Percentiles rank a stretch among this genome's conserved stretches.
Conservation (phyloP, 805 yeast genomes). For the Yamadazyma scolyti region DNA sequence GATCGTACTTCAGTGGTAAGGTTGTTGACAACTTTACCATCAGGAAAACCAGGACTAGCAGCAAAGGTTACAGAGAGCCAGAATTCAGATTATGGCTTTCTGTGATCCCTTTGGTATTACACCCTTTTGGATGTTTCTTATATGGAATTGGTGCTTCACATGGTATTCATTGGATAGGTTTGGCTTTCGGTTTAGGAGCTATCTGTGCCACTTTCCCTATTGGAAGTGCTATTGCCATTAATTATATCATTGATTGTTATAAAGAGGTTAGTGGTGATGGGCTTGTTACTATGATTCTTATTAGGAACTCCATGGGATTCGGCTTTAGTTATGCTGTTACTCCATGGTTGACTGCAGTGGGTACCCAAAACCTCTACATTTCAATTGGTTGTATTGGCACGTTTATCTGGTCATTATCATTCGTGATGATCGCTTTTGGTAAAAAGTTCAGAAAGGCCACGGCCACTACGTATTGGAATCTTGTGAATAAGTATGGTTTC, state of each 20-base stretch:
- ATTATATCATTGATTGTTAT: constrained; percentile 23
- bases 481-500: constrained; percentile 15
- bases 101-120: constrained; percentile 11
- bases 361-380: constrained; percentile 13
- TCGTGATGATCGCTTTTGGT: constrained; percentile 15
- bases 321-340: constrained; percentile 15
- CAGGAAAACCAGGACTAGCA: constrained; percentile 8
- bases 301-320: constrained; percentile 13
- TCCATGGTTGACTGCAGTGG: constrained; percentile 13
- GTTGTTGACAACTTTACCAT: constrained; percentile 12
- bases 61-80: constrained; percentile 12
- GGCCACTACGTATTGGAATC: constrained; percentile 15
- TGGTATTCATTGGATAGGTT: constrained; percentile 16
- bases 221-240: constrained; percentile 25
- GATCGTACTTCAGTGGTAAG: constrained; percentile 12
- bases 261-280: constrained; percentile 26
- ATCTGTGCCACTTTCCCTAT: constrained; percentile 19
- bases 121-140: constrained; percentile 14
- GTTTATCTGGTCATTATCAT: constrained; percentile 17
- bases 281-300: constrained; percentile 15
- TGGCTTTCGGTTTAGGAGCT: constrained; percentile 22
- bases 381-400: constrained; percentile 14
- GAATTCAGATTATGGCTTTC: constrained; percentile 12
- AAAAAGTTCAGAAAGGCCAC: constrained; percentile 12
- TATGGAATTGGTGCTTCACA: constrained; percentile 22